Base-by-base conservation (phyloP, 345 rosid species). In the Arabis alpina region DNA sequence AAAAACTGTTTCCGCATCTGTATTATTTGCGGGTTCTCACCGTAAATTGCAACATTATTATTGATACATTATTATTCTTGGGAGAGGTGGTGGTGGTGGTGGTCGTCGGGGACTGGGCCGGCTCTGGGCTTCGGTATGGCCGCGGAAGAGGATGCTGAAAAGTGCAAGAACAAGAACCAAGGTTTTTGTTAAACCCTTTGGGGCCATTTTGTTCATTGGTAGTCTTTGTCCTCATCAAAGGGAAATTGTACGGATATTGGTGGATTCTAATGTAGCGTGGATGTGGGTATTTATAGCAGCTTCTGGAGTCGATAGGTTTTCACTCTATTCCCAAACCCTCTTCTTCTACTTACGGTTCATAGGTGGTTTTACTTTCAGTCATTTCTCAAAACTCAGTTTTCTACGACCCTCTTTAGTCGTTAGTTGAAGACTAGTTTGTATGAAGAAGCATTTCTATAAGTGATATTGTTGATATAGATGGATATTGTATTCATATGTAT, bases 241-340 rank as follows among this genome's bases (percentile, higher is more conserved):
- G 25, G 10, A 15, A 34, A 48, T 1, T 9, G 64, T 34, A 57
- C 27, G 40, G 54, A 36, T 9, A 1, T 2, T 47, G 9, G 12
- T 68, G 64, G 7, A 36, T 25, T 34, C 39, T 36, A 14, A 2
- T 68, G 56, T 68, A 68, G 11, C 23, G 56, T 24, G 48, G 28
- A 2, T 24, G 64, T 36, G n/a, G 25, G 55, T 68, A 57, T 47
- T 56, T 68, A 57, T 68, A 68, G 16, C 7, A 2, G 13, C 4
- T 68, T 68, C 57, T 48, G 48, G 39, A 58, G 45, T 48, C 15
- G 10, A 11, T 48, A 44, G n/a, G n/a, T 6, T 68, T 55, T 25
- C 13, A 44, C 23, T 55, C 9, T 23, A 34, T 14, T 34, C 49
- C 48, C 58, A n/a, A 69, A 48, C 65, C 73, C 15, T 7, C 8